phyloP scores from a whole-genome alignment of 345 rosid species.

The Eucalyptus dawsonii region DNA sequence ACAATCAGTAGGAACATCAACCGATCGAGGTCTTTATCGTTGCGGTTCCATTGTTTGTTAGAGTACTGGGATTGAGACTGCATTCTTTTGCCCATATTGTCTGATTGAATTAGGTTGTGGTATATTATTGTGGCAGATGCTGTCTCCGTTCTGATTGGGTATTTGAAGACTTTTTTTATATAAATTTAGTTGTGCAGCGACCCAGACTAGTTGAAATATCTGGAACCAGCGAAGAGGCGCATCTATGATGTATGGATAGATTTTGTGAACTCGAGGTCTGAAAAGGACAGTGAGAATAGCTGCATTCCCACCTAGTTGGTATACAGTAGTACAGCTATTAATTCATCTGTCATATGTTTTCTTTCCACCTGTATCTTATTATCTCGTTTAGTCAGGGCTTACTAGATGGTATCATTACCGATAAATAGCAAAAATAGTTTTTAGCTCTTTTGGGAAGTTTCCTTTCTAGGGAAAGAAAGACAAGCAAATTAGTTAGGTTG shows the following conservation, averaged over 20 bases:
- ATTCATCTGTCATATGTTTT: too few relatives aligned
- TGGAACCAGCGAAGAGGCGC: slow-evolving; percentile 59
- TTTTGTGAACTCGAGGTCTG: slow-evolving; percentile 88
- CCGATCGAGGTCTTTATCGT: not conserved
- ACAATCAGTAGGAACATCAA: not conserved
- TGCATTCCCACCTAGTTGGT: too few relatives aligned
- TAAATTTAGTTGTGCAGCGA: slow-evolving; percentile 35
- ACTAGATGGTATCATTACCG: too few relatives aligned
- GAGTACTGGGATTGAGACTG: not conserved
- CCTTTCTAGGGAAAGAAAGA: too few relatives aligned
- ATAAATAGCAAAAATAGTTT: too few relatives aligned
- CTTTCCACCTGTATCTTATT: too few relatives aligned
- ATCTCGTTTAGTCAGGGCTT: too few relatives aligned
- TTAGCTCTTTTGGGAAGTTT: too few relatives aligned
- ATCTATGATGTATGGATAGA: slow-evolving; percentile 79
- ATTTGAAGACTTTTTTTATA: not conserved
- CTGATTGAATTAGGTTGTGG: not conserved
- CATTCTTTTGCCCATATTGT: not conserved
- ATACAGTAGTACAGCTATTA: too few relatives aligned
- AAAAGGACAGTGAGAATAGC: slow-evolving; percentile 17
- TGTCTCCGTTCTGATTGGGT: not conserved
- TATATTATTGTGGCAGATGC: not conserved
- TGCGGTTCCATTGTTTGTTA: not conserved
- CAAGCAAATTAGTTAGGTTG: too few relatives aligned
- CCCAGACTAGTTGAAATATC: slow-evolving; percentile 39